These are phyloP conservation scores for Epichloe amarillans DNA, from an alignment of 2,329 filamentous ascomycete species.

Conservation along the genomic window DNA sequence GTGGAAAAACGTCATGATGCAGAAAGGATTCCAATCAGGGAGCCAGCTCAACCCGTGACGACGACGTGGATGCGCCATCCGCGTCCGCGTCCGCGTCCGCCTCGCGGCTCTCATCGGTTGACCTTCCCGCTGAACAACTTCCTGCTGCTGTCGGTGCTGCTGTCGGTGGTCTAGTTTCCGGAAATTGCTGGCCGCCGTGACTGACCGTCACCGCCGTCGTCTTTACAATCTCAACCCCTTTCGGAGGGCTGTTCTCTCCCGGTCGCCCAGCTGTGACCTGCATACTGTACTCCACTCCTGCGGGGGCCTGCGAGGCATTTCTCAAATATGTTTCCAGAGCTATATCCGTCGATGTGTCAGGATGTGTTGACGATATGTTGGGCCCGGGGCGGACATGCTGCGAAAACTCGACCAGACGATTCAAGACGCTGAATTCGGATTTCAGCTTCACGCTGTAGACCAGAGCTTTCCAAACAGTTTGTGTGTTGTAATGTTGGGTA, in stretches of 20 bases:
- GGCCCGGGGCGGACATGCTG: conserved; percentile 7
- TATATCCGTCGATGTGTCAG: not conserved
- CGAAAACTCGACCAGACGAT: conserved; percentile 22
- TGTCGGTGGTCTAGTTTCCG: not conserved
- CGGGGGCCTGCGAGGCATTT: not conserved
- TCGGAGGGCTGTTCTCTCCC: not conserved
- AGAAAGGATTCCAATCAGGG: not conserved
- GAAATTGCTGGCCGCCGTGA: not conserved
- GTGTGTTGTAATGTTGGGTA: conserved; percentile 17
- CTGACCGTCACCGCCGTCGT: conserved; percentile 3
- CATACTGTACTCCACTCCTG: conserved; percentile 1
- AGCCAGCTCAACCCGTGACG: not conserved
- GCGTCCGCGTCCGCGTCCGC: not conserved
- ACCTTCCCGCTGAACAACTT: not conserved
- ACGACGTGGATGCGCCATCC: not conserved
- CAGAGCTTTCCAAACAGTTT: conserved; percentile 21
- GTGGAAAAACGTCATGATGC: too few species aligned
- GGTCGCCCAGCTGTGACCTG: not conserved
- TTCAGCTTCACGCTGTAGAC: conserved; percentile 25
- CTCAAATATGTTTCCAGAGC: conserved; percentile 1
- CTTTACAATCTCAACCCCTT: conserved; percentile 1
- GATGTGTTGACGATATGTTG: not conserved
- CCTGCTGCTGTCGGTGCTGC: not conserved
- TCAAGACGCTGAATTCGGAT: conserved; percentile 22
- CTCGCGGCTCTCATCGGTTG: not conserved